Base-by-base conservation (phyloP, 140 eudicot genomes). In the Erigeron philadelphicus region DNA sequence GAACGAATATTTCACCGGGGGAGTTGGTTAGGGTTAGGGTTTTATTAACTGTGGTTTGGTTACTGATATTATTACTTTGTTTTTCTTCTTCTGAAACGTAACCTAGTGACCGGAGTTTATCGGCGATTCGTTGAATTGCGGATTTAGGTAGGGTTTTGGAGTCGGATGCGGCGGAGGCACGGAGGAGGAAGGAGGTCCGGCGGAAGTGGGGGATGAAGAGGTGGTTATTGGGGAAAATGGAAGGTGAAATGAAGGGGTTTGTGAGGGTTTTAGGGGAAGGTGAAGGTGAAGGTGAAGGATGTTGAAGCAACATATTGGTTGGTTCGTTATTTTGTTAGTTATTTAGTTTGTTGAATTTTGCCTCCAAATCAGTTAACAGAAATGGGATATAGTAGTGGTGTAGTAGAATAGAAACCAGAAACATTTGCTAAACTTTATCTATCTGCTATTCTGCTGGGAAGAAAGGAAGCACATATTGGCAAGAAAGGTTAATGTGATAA, bases 1-100 rank as follows among this genome's bases (percentile, higher is more conserved):
- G 98, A 38, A 93, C 76, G 23, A 93, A 93, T 8, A 93, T 87
- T 65, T 86, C 88, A 8, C 98, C 98, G 41, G 96, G 90, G 11
- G 97, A 83, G 38, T 52, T 2, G 9, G 9, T 25, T 48, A 31
- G 57, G 48, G 40, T 38, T 48, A 35, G 57, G 35, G 19, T 6
- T 17, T 25, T 4, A 31, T 4, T 31, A 31, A 31, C 38, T 31
- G 38, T 31, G 25, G 13, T 78, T 42, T n/a, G 75, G 69, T 13
- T 17, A 2, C 25, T 41, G 69, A 6, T 15, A 10, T 53, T 15
- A 10, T 53, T 31, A 31, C 38, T 5, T 31, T 31, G 38, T 31
- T 31, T 31, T 31, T 31, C 38, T 31, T 31, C 59, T 45, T 75
- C 79, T 43, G 83, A 85, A 23, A 78, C 88, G 67, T 79, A 90